These are phyloP conservation scores for Stipa capillata DNA, from an alignment of 176 grass and related monocot species.

Conservation along the genomic window DNA sequence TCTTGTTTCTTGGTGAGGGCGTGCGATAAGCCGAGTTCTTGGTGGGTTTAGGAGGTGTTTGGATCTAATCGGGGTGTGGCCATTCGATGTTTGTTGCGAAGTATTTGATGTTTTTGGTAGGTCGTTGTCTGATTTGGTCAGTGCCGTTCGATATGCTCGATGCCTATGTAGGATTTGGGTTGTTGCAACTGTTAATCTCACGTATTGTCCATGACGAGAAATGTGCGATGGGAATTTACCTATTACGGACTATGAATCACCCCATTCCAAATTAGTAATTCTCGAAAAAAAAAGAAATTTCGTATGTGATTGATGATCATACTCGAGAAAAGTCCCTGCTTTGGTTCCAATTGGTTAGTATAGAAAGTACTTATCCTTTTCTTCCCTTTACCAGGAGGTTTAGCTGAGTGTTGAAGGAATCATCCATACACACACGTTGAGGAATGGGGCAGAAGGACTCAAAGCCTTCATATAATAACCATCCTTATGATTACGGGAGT, in stretches of 20 bases:
- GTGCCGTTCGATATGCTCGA: background rate
- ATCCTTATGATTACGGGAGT: conserved; percentile 35
- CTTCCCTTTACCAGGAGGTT: background rate
- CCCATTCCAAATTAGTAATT: background rate
- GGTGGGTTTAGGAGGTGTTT: background rate
- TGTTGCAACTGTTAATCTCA: background rate
- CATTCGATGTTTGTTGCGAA: background rate
- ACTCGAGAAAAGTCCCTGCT: background rate
- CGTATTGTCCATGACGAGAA: background rate
- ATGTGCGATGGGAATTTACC: background rate
- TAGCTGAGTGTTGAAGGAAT: conserved; percentile 3
- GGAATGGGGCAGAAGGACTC: conserved; percentile 50
- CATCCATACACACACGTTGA: no score
- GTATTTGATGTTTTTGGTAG: background rate
- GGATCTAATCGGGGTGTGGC: conserved; percentile 7
- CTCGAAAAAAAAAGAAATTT: background rate
- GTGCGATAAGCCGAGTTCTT: background rate
- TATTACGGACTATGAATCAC: background rate
- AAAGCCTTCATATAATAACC: conserved; percentile 21
- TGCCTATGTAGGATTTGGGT: background rate
- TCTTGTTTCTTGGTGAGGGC: background rate
- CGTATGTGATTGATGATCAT: background rate
- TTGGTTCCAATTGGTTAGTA: background rate
- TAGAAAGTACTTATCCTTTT: background rate
- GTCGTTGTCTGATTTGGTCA: background rate